Base-by-base conservation (phyloP, 345 rosid species). In the Ricinus communis region DNA sequence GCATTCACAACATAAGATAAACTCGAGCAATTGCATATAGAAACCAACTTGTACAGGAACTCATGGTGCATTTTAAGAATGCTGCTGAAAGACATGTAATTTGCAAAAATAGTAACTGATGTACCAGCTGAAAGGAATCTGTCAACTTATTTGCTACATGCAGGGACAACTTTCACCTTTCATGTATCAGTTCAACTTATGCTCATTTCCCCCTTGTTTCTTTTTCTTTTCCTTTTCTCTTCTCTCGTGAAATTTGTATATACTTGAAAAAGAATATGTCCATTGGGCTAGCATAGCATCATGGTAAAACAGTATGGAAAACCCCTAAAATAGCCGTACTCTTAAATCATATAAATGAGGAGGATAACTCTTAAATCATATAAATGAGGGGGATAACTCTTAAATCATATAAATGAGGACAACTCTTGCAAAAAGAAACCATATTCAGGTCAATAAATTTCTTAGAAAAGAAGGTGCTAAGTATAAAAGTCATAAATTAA, bases 1-100 rank as follows among this genome's bases (percentile, higher is more conserved):
- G 85, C 84, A 84, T 69, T 63, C 50, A 72, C 63, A 64, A n/a
- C 25, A 74, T 19, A 50, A 63, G 24, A 74, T 33, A 60, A 47
- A 53, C 22, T 16, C n/a, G 45, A 71, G 19, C 8, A 46, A 18
- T 36, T 46, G 10, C 24, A 64, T 25, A 13, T 55, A 62, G 45
- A 66, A 73, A 22, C 38, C 65, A 69, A 41, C 12, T 22, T 57
- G 10, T 1, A 45, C 30, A 59, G 41, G 71, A 11, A 13, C 5
- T 63, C 13, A 28, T 6, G 67, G 9, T 21, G 14, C 25, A 21
- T 40, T 55, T 12, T 11, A 55, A 59, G 40, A 25, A 41, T 71
- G 53, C 46, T 13, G 3, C 47, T 43, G 14, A 47, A 0, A 10
- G 1, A 19, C 54, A 49, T 33, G 71, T 25, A 10, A 52, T 40